These are phyloP conservation scores for Solanum chilense DNA, from an alignment of 257 asterid genomes.

Conservation along the genomic window DNA sequence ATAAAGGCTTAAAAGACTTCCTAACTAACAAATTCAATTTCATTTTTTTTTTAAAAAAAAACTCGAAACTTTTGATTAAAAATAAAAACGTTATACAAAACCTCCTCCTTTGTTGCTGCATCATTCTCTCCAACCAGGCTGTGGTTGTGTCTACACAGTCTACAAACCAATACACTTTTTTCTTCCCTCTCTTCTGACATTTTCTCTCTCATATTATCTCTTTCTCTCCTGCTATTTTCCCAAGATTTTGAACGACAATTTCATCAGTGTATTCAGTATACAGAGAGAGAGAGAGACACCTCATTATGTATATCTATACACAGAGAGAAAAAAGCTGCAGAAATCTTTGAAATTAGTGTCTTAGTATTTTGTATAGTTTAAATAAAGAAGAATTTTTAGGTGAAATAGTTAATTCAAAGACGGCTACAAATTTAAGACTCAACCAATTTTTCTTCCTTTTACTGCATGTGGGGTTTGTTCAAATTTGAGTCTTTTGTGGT, in stretches of 20 bases:
- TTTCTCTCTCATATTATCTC: constrained; percentile 18
- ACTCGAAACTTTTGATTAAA: too few species aligned
- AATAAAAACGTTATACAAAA: background rate
- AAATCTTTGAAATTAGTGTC: constrained; percentile 43
- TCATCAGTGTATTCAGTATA: constrained; percentile 41
- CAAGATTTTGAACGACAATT: constrained; percentile 48
- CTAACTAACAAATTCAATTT: background rate
- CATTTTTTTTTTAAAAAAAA: accelerated
- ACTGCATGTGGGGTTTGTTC: background rate
- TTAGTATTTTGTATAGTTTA: background rate
- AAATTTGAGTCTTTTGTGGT: background rate
- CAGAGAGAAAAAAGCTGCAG: background rate
- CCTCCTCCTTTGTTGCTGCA: background rate
- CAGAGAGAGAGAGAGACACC: background rate
- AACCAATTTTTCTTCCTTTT: background rate
- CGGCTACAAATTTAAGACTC: constrained; percentile 52
- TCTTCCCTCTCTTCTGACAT: constrained; percentile 4
- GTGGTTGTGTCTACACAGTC: constrained; percentile 19
- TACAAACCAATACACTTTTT: background rate
- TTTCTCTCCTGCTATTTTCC: constrained; percentile 27
- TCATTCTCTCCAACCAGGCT: constrained; percentile 12
- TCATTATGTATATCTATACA: constrained; percentile 1
- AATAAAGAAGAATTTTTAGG: constrained; percentile 3
- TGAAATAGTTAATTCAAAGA: constrained; percentile 58
- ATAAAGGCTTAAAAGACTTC: too few species aligned